Evolutionary conservation across 192 early-diverging fungal species (phyloP).

Genomic region (Coemansia sp.): DNA sequence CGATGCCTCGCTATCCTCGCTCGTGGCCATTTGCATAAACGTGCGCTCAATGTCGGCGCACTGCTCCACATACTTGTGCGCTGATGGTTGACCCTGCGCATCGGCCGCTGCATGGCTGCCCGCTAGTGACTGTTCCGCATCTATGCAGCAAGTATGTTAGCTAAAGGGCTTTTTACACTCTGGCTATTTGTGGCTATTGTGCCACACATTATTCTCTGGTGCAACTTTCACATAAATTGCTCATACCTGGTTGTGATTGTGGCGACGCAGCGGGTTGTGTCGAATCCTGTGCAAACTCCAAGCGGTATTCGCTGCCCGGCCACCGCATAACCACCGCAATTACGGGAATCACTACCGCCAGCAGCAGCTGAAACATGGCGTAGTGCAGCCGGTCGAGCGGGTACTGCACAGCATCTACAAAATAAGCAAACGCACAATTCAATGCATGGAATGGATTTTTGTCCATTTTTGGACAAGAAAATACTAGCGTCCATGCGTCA

Average conservation of each 20-base stretch:
- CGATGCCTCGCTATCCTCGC: slow-evolving; percentile 3
- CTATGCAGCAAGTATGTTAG: background rate
- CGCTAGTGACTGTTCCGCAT: background rate
- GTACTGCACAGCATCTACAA: slow-evolving; percentile 37
- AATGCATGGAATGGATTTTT: background rate
- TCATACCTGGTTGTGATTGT: background rate
- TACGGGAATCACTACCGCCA: slow-evolving; percentile 19
- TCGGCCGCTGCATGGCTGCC: background rate
- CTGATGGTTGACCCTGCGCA: background rate
- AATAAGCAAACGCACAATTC: background rate
- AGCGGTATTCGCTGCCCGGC: background rate
- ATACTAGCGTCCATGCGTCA: background rate
- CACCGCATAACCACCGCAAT: background rate
- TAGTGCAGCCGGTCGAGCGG: slow-evolving; percentile 51
- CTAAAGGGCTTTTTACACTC: background rate
- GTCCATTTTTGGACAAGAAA: background rate
- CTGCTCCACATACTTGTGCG: slow-evolving; percentile 28
- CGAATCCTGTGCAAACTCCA: background rate
- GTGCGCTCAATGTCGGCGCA: slow-evolving; percentile 32
- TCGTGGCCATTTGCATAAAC: slow-evolving; percentile 29
- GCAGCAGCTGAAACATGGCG: slow-evolving; percentile 43
- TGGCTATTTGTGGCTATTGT: background rate
- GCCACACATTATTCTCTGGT: too few species aligned
- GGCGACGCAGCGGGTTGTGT: background rate
- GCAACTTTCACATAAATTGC: too few species aligned